Evolutionary conservation across 2,329 filamentous ascomycete genomes (phyloP), one percentile per base, ranked within the genome.

Genomic region (Ustulina deusta): DNA sequence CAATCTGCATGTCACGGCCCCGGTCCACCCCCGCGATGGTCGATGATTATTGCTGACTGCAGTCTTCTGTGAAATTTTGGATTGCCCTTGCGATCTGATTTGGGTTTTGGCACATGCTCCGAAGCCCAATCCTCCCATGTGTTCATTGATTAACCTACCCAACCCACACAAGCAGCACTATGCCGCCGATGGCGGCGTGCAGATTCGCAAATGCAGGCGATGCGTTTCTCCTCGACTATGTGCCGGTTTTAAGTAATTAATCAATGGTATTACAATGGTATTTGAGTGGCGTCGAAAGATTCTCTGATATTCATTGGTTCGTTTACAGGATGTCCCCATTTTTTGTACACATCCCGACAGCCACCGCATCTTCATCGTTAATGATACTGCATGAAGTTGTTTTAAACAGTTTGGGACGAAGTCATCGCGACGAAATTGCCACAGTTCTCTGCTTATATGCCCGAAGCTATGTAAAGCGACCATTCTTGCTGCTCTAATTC

Each of bases 1-100:
- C 61, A 68, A 69, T 40, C 70, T 68, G 69, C 69, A 73, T 55
- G 66, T 68, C 61, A 55, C 68, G 17, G 44, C 17, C 48, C 32
- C 57, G 32, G 61, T 48, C 32, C 55, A 32, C 29, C 60, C 61
- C 61, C 36, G 59, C 52, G 38, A 54, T n/a, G 17, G 44, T 44
- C 55, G 15, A 36, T 66, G 61, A 25, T 51, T 20, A 32, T 56
- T 69, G 63, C 66, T 69, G 36, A 69, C 69, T 68, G 69, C 70
- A 69, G 22, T 42, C n/a, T 46, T n/a, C 3, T 46, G 46, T 29
- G 32, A 54, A 55, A 58, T 25, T 42, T 15, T 66, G 55, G 48
- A 27, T 61, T 57, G 44, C 51, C 46, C 42, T 48, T 62, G 61
- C 63, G 27, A 66, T 69, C 58, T 46, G 34, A 48, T 60, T 66